phyloP scores from a whole-genome alignment of 179 eudicot genomes.

The Drosera spatulata region DNA sequence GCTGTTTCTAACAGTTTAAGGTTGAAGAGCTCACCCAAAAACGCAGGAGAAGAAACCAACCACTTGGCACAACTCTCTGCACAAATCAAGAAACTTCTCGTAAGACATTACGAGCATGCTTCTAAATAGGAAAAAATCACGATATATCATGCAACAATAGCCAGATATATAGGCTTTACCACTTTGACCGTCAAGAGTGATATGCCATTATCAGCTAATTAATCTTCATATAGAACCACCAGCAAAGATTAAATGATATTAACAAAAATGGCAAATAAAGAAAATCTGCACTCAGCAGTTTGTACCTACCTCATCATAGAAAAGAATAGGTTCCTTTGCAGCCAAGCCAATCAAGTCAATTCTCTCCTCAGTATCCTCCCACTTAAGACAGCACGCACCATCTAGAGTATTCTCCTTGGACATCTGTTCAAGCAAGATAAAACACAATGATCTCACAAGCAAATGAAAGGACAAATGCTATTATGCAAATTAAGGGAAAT shows the following conservation, averaged over 20 bases:
- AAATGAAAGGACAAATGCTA: too few relatives aligned
- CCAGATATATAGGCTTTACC: slow-evolving; percentile 32
- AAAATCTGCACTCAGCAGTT: neutral
- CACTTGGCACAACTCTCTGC: slow-evolving; percentile 92
- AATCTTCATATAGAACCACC: slow-evolving; percentile 94
- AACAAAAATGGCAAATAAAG: neutral
- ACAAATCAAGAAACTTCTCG: slow-evolving; percentile 5
- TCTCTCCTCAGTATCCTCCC: slow-evolving; percentile 78
- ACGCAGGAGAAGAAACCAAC: slow-evolving; percentile 87
- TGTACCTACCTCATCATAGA: slow-evolving; percentile 76
- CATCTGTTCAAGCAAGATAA: slow-evolving; percentile 13
- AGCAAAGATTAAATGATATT: slow-evolving; percentile 18
- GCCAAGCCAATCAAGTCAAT: slow-evolving; percentile 73
- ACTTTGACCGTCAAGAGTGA: slow-evolving; percentile 91
- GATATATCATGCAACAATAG: neutral
- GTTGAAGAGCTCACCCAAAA: slow-evolving; percentile 64
- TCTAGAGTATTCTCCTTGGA: slow-evolving; percentile 21
- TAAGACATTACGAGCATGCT: neutral
- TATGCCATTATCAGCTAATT: slow-evolving; percentile 75
- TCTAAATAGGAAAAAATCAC: too few relatives aligned
- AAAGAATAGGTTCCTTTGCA: slow-evolving; percentile 84
- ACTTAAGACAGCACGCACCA: slow-evolving; percentile 28
- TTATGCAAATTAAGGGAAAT: too few relatives aligned
- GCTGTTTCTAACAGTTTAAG: neutral
- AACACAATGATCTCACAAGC: too few relatives aligned